Conservation (phyloP, 768 basidiomycete genomes). For the Termitomyces sp. region DNA sequence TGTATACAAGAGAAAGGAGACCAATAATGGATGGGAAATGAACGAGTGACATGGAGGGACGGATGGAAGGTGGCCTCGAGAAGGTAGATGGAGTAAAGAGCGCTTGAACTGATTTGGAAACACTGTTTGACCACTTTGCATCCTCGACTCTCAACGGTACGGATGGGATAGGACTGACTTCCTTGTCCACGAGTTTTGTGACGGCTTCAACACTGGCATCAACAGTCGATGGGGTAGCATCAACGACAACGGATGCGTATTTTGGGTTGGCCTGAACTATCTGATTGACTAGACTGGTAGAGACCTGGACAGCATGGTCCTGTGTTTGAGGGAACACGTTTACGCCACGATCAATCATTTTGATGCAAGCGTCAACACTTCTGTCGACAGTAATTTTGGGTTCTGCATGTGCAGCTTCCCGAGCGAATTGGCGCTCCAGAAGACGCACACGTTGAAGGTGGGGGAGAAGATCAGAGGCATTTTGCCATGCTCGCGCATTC, state of each 20-base stretch:
- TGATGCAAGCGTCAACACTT: constrained; percentile 41
- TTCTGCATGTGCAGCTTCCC: constrained; percentile 18
- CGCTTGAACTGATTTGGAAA: constrained; percentile 32
- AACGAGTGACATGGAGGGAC: constrained; percentile 22
- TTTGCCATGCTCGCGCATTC: constrained; percentile 68
- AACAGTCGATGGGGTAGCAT: constrained; percentile 20
- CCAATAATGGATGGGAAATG: constrained; percentile 36
- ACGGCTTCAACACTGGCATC: constrained; percentile 19
- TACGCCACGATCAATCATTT: constrained; percentile 27
- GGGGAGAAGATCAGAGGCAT: constrained; percentile 65
- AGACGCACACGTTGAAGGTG: constrained; percentile 65
- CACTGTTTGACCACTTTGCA: constrained; percentile 25
- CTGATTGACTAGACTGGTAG: constrained; percentile 29
- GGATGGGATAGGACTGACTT: constrained; percentile 52
- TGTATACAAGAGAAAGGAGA: constrained; percentile 46
- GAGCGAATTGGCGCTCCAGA: constrained; percentile 49
- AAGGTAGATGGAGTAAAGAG: constrained; percentile 17
- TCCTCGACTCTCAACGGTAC: constrained; percentile 43
- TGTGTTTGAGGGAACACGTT: constrained; percentile 26
- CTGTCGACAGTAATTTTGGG: constrained; percentile 35
- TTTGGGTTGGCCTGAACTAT: constrained; percentile 31
- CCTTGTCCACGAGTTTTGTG: constrained; percentile 31
- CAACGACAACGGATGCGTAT: constrained; percentile 24
- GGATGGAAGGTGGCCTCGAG: not conserved
- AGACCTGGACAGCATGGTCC: constrained; percentile 32